Evolutionary conservation across 306 rosid genomes (phyloP), one percentile per base, ranked within the genome.

Genomic region (Trifolium fragiferum): DNA sequence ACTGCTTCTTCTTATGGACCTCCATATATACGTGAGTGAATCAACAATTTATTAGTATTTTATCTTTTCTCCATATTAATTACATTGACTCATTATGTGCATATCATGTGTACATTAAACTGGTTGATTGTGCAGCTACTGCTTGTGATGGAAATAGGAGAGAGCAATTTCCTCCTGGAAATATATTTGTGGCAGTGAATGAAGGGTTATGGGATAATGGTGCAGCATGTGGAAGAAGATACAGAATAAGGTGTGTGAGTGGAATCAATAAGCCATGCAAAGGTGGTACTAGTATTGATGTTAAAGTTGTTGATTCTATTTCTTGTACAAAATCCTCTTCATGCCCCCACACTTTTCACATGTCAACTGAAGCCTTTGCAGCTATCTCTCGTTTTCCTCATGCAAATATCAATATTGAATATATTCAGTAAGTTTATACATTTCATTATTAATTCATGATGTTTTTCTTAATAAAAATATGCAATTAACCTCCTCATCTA

Each of bases 161-260:
- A 49, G 78, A 76, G 0, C 89, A 87, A 69, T 86, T 89, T 66
- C 95, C 92, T 0, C 73, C 84, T 0, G 91, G 88, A 1, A 84
- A 78, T 40, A 54, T 81, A 1, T 87, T 88, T 21, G 90, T 74
- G 30, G 84, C 93, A 0, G 96, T 88, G 74, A 85, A 85, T 44
- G 93, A 90, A 73, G 93, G 91, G 8, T 73, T 88, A 32, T 90
- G 96, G 96, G 96, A 90, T 33, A 88, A 90, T 13, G 96, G 96
- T 0, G 96, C 91, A 2, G 90, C 97, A 0, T 87, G 95, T 67
- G 97, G 95, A 35, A 79, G 95, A 69, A 65, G 89, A n/a, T 91
- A 89, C 82, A 83, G 85, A 81, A 12, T 87, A 57, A 74, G 92
- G 51, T 91, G 97, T 27, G 53, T 91, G 53, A 91, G 94, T 79